Conservation (phyloP, 257 asterid genomes). For the Perilla frutescens region DNA sequence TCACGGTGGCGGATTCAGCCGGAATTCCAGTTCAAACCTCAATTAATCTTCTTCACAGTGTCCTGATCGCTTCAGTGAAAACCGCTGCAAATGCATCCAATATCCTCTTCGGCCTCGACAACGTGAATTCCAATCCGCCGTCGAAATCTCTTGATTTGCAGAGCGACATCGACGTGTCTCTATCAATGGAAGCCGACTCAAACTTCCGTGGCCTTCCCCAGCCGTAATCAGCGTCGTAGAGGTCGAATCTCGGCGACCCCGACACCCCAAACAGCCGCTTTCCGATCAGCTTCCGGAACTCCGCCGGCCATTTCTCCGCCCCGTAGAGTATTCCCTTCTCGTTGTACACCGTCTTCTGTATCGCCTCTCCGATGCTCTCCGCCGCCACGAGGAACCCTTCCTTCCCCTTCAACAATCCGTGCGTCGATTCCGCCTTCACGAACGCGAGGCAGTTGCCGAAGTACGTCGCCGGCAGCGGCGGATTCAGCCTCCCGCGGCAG, state of each 20-base stretch:
- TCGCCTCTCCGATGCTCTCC: conserved; percentile 37
- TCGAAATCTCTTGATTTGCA: conserved; percentile 43
- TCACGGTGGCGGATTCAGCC: background rate
- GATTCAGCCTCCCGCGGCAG: conserved; percentile 45
- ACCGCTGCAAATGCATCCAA: conserved; percentile 43
- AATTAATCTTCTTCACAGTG: conserved; percentile 13
- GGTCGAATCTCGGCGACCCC: conserved; percentile 46
- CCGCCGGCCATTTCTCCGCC: conserved; percentile 43
- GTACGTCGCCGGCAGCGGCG: conserved; percentile 45
- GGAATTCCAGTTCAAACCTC: conserved; percentile 8
- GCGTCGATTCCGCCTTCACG: conserved; percentile 37
- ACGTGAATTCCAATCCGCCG: conserved; percentile 41
- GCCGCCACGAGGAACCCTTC: conserved; percentile 44
- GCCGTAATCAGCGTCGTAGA: conserved; percentile 46
- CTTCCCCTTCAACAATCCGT: conserved; percentile 32
- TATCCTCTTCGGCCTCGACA: conserved; percentile 41
- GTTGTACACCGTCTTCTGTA: conserved; percentile 41
- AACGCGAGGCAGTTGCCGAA: conserved; percentile 47
- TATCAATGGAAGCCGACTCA: conserved; percentile 42
- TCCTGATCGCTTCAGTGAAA: conserved; percentile 35
- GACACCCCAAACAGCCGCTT: conserved; percentile 44
- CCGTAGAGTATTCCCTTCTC: conserved; percentile 43
- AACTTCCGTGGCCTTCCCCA: conserved; percentile 49
- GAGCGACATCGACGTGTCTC: conserved; percentile 44
- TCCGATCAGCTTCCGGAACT: conserved; percentile 36